Evolutionary conservation across 352 stramenopile genomes (phyloP).

Genomic region (Pythium volutum): DNA sequence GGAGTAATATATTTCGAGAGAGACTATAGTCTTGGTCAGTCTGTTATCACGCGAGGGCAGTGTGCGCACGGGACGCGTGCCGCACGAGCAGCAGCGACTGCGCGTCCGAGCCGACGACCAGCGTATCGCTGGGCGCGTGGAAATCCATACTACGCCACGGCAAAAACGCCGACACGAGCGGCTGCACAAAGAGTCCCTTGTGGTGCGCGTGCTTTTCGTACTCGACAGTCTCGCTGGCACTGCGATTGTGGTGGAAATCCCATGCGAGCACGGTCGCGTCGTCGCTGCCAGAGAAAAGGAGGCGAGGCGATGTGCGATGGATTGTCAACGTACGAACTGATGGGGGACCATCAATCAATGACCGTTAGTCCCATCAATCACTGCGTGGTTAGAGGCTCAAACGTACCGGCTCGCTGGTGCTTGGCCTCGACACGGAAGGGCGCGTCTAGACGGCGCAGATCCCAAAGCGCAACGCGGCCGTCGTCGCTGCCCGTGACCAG

Average conservation of each 20-base stretch:
- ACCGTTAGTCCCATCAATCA: background rate
- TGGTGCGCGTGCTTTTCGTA: conserved; percentile 40
- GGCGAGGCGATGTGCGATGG: conserved; percentile 56
- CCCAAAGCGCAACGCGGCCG: conserved; percentile 67
- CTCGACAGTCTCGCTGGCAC: conserved; percentile 46
- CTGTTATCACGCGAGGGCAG: conserved; percentile 13
- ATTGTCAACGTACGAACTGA: conserved; percentile 63
- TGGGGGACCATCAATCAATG: background rate
- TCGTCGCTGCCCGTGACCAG: conserved; percentile 70
- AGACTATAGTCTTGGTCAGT: background rate
- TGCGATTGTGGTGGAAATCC: conserved; percentile 66
- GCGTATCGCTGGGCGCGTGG: conserved; percentile 69
- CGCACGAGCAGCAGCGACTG: conserved; percentile 72
- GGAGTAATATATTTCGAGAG: background rate
- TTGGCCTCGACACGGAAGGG: conserved; percentile 65
- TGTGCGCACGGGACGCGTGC: conserved; percentile 41
- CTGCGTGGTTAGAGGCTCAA: background rate
- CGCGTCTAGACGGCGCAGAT: conserved; percentile 61
- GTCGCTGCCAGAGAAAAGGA: conserved; percentile 64
- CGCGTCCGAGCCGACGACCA: conserved; percentile 71
- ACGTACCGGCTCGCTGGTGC: conserved; percentile 54
- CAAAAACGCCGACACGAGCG: conserved; percentile 35
- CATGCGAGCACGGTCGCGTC: conserved; percentile 63
- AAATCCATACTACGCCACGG: conserved; percentile 69
- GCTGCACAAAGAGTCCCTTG: conserved; percentile 40